Evolutionary conservation across 148 eudicot genomes (phyloP).

Genomic region (Arbutus unedo): DNA sequence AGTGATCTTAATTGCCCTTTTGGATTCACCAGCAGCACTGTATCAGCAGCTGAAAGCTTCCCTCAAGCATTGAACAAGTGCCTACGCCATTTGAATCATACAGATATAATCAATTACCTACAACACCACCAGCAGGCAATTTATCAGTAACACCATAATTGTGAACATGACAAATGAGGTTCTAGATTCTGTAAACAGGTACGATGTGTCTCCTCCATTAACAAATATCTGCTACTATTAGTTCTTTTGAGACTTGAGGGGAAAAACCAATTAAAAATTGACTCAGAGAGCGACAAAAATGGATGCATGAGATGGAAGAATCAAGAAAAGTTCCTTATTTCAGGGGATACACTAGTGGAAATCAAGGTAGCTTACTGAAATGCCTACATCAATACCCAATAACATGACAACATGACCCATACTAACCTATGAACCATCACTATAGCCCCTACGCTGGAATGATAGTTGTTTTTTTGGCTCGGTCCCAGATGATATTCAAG

Average conservation of each 20-base stretch:
- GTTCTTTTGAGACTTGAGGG: not conserved
- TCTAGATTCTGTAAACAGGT: not conserved
- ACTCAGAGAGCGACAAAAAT: not conserved
- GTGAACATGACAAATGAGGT: not conserved
- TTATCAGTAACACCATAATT: not conserved
- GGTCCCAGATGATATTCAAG: not conserved
- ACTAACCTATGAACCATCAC: not conserved
- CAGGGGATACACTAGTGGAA: not conserved
- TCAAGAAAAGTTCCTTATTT: not conserved
- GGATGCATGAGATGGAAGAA: not conserved
- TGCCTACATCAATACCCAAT: not conserved
- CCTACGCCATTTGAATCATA: not conserved
- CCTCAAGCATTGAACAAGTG: not conserved
- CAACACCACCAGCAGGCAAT: not conserved
- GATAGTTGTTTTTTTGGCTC: no score
- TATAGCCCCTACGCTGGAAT: not conserved
- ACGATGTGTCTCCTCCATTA: no score
- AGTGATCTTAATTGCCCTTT: not conserved
- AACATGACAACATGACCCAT: not conserved
- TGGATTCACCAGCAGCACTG: conserved; percentile 4
- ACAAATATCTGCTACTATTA: not conserved
- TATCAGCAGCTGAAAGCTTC: not conserved
- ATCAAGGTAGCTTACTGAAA: not conserved
- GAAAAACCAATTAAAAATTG: not conserved
- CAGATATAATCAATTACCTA: not conserved